Conservation (phyloP, 83 land plant genomes). For the Thuja plicata region DNA sequence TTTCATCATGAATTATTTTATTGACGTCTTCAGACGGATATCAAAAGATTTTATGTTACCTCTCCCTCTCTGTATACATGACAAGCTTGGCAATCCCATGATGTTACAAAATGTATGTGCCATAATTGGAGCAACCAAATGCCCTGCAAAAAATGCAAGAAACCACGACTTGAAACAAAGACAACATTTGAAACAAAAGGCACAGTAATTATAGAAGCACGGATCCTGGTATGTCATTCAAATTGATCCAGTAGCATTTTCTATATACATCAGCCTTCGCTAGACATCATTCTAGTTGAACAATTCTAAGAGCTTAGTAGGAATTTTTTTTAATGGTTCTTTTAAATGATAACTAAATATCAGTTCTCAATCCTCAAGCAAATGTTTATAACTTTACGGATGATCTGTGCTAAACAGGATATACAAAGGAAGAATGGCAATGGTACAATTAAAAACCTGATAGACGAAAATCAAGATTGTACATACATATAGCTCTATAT, state of each 20-base stretch:
- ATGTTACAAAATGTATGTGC: constrained; percentile 88
- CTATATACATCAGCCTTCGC: not conserved
- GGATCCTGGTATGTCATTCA: not conserved
- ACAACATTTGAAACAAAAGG: not conserved
- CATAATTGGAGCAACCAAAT: constrained; percentile 68
- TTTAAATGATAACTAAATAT: not conserved
- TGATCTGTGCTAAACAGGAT: not conserved
- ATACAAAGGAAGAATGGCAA: not conserved
- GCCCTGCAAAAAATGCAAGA: constrained; percentile 46
- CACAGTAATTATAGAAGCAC: not conserved
- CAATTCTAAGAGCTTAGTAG: not conserved
- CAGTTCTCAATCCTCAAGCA: not conserved
- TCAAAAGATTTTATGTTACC: constrained; percentile 23
- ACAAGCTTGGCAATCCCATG: constrained; percentile 82
- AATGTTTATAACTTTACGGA: not conserved
- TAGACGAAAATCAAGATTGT: not conserved
- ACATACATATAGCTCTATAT: not conserved
- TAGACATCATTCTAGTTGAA: not conserved
- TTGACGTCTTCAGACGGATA: not conserved
- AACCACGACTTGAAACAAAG: not conserved
- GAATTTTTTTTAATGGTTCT: not conserved
- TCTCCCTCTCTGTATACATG: constrained; percentile 27
- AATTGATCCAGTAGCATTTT: not conserved
- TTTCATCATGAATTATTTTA: not conserved
- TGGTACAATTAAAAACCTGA: not conserved